Evolutionary conservation across 176 grass and related monocot species (phyloP).

Genomic region (Carex pumila): DNA sequence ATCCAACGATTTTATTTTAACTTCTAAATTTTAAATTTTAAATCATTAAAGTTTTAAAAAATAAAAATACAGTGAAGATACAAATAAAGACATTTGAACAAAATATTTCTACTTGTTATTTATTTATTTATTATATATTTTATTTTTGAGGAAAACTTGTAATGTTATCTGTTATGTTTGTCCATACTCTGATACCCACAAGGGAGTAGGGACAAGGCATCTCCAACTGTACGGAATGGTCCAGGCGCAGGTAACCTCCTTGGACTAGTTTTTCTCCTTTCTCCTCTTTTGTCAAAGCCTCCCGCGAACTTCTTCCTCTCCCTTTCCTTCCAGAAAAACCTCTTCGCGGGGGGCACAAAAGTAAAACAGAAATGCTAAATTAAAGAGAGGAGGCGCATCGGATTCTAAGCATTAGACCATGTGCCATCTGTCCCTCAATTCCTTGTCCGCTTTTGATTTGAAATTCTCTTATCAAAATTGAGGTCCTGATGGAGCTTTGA

Average conservation of each 20-base stretch:
- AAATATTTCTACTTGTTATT: too few species aligned
- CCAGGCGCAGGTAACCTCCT: neutral
- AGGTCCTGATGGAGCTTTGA: neutral
- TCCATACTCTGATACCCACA: neutral
- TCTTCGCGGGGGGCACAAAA: neutral
- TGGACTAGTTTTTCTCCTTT: neutral
- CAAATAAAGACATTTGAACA: too few species aligned
- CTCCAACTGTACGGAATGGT: neutral
- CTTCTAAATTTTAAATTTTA: too few species aligned
- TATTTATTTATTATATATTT: too few species aligned
- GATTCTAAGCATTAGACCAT: slow-evolving; percentile 5
- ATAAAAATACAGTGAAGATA: too few species aligned
- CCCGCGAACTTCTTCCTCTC: neutral
- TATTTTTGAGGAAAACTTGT: too few species aligned
- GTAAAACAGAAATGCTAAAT: neutral
- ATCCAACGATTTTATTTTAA: too few species aligned
- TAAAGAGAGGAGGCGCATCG: neutral
- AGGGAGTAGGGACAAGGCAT: neutral
- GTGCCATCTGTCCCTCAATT: slow-evolving; percentile 10
- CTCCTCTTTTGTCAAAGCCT: neutral
- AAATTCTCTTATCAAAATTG: neutral
- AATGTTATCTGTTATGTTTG: neutral
- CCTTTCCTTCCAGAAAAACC: neutral
- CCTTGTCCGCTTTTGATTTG: neutral
- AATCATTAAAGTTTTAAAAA: too few species aligned